Evolutionary conservation across 192 early-diverging fungal species (phyloP), one percentile per base, ranked within the genome.

Genomic region (Mortierella antarctica): DNA sequence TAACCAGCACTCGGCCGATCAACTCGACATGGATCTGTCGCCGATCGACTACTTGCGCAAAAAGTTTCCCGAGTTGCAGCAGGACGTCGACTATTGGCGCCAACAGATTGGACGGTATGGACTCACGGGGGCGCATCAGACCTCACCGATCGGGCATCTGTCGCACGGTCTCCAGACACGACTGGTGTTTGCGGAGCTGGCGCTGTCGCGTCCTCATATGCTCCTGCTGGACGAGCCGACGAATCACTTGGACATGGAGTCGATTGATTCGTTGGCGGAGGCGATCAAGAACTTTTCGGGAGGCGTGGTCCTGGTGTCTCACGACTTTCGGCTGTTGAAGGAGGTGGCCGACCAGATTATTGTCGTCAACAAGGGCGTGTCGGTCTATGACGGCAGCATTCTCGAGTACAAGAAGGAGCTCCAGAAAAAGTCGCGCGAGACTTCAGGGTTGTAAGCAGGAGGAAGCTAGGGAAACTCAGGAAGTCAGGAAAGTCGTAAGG

Each of bases 181-280:
- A 50, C 90, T 99, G 62, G 96, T 99, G 7, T 99, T 99, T 88
- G 96, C 96, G 31, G 94, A 96, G 70, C 86, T 99, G 17, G 93
- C 96, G 0, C 87, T 98, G 60, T 86, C 90, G 65, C 86, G 89
- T 67, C 97, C 98, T 64, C 96, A 97, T 86, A 93, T 99, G 71
- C 85, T 99, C 73, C 86, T 99, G 70, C 90, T 99, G 74, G 98
- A 99, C 68, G 98, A 99, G 92, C 97, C 97, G 65, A 99, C 98
- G 67, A 99, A 99, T 86, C 95, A 96, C 67, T 92, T 99, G 84
- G 92, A 95, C 74, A 93, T 93, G 71, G 93, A 93, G 71, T 90
- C 96, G 51, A 98, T 99, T 71, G 97, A 98, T 83, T 94, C 94
- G 23, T 85, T 99, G 66, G 98, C 98, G n/a, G 89, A 96, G 17